Conservation (phyloP, 2,329 filamentous ascomycete species). For the Trichoderma arundinaceum region DNA sequence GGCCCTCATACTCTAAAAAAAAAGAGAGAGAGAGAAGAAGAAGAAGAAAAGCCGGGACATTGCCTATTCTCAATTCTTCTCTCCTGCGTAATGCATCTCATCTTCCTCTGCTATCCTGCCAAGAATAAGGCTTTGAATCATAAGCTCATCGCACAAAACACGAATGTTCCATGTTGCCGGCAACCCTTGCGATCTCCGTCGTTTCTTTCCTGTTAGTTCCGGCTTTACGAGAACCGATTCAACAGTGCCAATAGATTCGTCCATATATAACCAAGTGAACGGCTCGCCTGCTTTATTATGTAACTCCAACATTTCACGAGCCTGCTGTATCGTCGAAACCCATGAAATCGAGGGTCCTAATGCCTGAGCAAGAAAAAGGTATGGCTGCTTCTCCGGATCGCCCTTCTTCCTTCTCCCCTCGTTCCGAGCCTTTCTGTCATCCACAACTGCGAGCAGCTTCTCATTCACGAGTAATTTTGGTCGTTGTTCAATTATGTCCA, state of each 20-base stretch:
- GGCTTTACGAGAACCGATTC: constrained; percentile 53
- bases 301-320: constrained; percentile 62
- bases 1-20: not conserved
- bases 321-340: constrained; percentile 69
- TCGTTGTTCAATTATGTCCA: constrained; percentile 63
- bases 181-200: constrained; percentile 42
- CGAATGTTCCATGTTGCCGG: constrained; percentile 59
- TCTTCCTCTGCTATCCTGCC: constrained; percentile 74
- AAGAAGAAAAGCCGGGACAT: not conserved
- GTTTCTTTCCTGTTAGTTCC: constrained; percentile 48
- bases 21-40: not conserved
- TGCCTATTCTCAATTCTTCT: not conserved
- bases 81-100: constrained; percentile 44
- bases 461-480: constrained; percentile 67
- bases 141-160: constrained; percentile 81
- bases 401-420: constrained; percentile 54
- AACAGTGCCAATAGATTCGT: constrained; percentile 64
- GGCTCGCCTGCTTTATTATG: constrained; percentile 52
- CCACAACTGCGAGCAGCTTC: constrained; percentile 73
- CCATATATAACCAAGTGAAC: constrained; percentile 83
- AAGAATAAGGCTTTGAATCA: constrained; percentile 90
- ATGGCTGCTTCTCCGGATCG: constrained; percentile 61
- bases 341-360: constrained; percentile 74
- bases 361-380: constrained; percentile 79
- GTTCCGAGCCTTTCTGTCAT: constrained; percentile 60